Evolutionary conservation across 345 rosid species (phyloP).

Genomic region (Salix exigua): DNA sequence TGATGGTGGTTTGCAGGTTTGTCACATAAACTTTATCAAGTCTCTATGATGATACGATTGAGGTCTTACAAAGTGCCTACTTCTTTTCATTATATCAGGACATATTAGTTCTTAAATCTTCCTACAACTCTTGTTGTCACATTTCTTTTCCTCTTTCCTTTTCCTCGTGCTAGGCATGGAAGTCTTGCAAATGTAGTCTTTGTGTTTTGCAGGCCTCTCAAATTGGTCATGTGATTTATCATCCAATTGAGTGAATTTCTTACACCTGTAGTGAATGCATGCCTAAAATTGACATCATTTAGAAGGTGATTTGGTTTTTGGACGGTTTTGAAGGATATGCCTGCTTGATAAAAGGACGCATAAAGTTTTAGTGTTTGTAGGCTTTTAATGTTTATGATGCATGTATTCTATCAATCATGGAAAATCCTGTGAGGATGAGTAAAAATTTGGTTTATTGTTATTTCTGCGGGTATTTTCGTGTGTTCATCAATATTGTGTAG

Average conservation of each 20-base stretch:
- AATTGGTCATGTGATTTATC: neutral
- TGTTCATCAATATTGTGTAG: neutral
- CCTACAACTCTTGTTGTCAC: neutral
- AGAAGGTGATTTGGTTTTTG: neutral
- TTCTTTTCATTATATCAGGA: neutral
- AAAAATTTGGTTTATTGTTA: neutral
- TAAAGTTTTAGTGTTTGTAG: neutral
- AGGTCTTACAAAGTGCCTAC: neutral
- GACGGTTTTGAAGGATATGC: neutral
- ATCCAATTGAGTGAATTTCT: neutral
- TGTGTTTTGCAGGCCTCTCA: neutral
- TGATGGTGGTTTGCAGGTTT: slow-evolving; percentile 95
- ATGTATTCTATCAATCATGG: neutral
- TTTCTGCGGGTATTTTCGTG: neutral
- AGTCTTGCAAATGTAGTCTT: neutral
- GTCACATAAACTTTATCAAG: slow-evolving; percentile 15
- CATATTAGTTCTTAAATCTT: neutral
- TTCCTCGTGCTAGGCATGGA: neutral
- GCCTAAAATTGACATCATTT: neutral
- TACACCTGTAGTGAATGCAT: neutral
- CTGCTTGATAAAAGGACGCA: neutral
- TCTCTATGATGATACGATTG: slow-evolving; percentile 7
- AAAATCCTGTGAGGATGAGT: neutral
- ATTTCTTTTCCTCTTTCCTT: neutral
- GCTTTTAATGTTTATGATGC: neutral